Evolutionary conservation across 2,329 filamentous ascomycete species (phyloP).

Genomic region (Celoporthe dispersa): DNA sequence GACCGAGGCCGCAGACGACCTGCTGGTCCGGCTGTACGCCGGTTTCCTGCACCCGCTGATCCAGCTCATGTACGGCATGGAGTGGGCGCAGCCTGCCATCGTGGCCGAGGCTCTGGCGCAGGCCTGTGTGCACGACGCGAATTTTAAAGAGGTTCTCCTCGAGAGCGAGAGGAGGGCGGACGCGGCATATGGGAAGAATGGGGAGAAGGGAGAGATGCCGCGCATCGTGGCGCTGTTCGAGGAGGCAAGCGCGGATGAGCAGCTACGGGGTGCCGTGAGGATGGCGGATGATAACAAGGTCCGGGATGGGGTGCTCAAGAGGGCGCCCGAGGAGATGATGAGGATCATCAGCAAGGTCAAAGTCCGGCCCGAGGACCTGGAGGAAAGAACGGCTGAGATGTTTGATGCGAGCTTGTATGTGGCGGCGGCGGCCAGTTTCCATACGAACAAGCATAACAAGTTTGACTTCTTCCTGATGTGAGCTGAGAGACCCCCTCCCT

Average conservation of each 20-base stretch:
- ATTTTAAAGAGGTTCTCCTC: conserved; percentile 59
- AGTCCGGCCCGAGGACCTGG: conserved; percentile 60
- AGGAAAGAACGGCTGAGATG: conserved; percentile 64
- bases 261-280: conserved; percentile 58
- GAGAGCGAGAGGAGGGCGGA: conserved; percentile 54
- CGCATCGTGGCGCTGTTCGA: conserved; percentile 65
- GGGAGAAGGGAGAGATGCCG: conserved; percentile 37
- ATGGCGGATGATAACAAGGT: conserved; percentile 65
- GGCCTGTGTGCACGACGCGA: conserved; percentile 68
- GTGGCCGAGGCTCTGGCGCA: conserved; percentile 82
- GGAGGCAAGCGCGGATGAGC: conserved; percentile 59
- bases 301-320: conserved; percentile 67
- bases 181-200: conserved; percentile 36
- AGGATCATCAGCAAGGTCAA: conserved; percentile 62
- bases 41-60: conserved; percentile 81
- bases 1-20: conserved; percentile 66
- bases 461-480: conserved; percentile 79
- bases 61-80: conserved; percentile 82
- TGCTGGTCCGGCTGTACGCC: conserved; percentile 65
- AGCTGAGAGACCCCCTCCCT: conserved; percentile 33
- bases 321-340: conserved; percentile 67
- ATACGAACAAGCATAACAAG: conserved; percentile 67
- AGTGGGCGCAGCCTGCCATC: conserved; percentile 81
- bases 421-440: conserved; percentile 61
- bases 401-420: conserved; percentile 63